Evolutionary conservation across 202 grass and related monocot genomes (phyloP), one percentile per base, ranked within the genome.

Genomic region (Dendrocalamus latiflorus): DNA sequence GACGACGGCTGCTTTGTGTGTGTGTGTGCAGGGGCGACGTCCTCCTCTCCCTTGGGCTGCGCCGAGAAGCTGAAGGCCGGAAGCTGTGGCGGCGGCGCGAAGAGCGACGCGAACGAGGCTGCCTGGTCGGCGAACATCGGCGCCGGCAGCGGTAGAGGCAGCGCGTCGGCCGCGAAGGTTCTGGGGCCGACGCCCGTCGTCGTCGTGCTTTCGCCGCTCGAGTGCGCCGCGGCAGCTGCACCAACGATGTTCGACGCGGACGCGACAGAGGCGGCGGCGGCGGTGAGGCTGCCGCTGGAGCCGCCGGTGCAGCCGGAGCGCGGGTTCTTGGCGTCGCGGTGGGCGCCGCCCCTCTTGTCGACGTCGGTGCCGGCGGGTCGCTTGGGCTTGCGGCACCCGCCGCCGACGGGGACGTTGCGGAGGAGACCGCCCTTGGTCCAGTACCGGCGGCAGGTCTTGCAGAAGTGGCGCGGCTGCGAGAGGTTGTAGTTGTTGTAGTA

Each of bases 401-500:
- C 92, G 70, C 92, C 92, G 56, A 94, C 81, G 9, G 92, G 92
- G 43, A 94, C 77, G 81, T 85, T 94, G 62, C 92, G 92, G 58
- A n/a, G n/a, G n/a, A n/a, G 0, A 75, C 90, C 88, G 44, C 90
- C 93, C 86, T 95, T 95, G 41, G 93, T 95, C 93, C 93, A 95
- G 90, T 95, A 95, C 44, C 93, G 93, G 42, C 93, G 93, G 72
- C 93, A 95, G 3, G 93, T 89, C 93, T 95, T 95, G 90, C 93
- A 95, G 79, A 95, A 95, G 85, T 95, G 90, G 36, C 93, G 90
- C 10, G 93, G 93, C 90, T 95, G 93, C 80, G 94, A 87, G 25
- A 94, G 89, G 9, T 91, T 93, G 85, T 97, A 97, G 89, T 97
- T 97, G 84, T 97, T 97, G 89, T 88, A 97, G 89, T 97, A 97